Evolutionary conservation across 768 basidiomycete species (phyloP).

Genomic region (Kwoniella sp.): DNA sequence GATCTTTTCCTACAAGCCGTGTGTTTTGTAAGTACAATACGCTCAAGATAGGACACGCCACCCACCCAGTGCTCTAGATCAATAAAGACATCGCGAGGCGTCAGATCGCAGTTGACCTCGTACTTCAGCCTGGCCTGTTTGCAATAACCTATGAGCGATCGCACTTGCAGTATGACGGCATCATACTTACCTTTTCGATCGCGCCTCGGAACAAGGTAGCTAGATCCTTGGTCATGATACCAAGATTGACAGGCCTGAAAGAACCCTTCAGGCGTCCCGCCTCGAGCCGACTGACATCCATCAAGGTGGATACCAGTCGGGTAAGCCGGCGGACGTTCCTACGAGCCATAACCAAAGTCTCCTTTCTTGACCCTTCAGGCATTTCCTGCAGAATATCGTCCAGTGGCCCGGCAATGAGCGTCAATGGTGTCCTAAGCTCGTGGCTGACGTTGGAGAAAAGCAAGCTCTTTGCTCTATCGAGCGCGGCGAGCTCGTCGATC

Average conservation of each 20-base stretch:
- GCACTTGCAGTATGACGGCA: too few relatives aligned
- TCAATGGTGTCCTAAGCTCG: conserved; percentile 32
- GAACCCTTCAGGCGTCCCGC: conserved; percentile 45
- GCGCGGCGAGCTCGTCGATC: conserved; percentile 36
- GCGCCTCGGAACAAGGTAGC: conserved; percentile 49
- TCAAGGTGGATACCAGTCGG: conserved; percentile 51
- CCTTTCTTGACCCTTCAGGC: conserved; percentile 28
- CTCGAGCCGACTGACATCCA: conserved; percentile 51
- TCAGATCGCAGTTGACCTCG: conserved; percentile 41
- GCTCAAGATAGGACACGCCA: neutral
- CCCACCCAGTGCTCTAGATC: conserved; percentile 47
- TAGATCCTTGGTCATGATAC: conserved; percentile 46
- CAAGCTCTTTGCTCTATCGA: conserved; percentile 41
- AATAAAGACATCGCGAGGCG: conserved; percentile 35
- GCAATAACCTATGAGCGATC: too few relatives aligned
- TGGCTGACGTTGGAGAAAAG: conserved; percentile 38
- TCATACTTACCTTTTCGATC: conserved; percentile 45
- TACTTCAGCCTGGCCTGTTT: conserved; percentile 30
- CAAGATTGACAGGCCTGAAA: conserved; percentile 47
- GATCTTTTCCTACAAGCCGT: conserved; percentile 38
- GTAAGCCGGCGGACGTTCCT: conserved; percentile 33
- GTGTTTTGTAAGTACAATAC: neutral
- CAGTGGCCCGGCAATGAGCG: conserved; percentile 40
- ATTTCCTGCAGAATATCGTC: conserved; percentile 39
- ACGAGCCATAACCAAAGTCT: conserved; percentile 35